Evolutionary conservation across 495 filamentous ascomycete genomes (phyloP).

Genomic region (Jackrogersella multiformis): DNA sequence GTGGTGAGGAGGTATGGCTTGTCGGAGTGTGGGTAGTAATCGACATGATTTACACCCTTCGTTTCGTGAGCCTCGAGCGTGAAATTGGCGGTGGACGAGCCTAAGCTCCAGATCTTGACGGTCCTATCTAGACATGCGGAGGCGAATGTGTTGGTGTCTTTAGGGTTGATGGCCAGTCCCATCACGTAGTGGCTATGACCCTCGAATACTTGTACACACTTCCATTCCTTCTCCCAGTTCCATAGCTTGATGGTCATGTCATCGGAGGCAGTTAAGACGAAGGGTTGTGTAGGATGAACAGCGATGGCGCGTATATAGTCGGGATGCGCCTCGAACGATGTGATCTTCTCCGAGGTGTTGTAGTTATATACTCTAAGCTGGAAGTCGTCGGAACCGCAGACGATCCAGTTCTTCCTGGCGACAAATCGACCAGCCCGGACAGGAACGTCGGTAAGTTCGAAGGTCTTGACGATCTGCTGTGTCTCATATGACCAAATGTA

Average conservation of each 20-base stretch:
- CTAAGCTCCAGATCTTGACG: slow-evolving; percentile 98
- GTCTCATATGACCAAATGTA: slow-evolving; percentile 99
- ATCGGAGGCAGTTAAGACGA: slow-evolving; percentile 96
- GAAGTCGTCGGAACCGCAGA: slow-evolving; percentile 98
- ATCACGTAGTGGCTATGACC: slow-evolving; percentile 99
- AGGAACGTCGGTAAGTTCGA: slow-evolving; percentile 98
- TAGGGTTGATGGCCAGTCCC: slow-evolving; percentile 99
- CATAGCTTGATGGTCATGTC: slow-evolving; percentile 99
- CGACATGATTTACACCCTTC: slow-evolving; percentile 97
- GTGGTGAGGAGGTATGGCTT: slow-evolving; percentile 98
- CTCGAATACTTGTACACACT: slow-evolving; percentile 97
- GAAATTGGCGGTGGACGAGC: slow-evolving; percentile 88
- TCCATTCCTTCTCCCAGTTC: slow-evolving; percentile 99
- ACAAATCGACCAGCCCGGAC: slow-evolving; percentile 97
- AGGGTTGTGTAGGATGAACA: slow-evolving; percentile 96
- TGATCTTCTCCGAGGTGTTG: slow-evolving; percentile 99
- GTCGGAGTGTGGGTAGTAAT: slow-evolving; percentile 95
- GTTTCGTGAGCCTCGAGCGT: slow-evolving; percentile 97
- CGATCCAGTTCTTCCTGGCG: slow-evolving; percentile 99
- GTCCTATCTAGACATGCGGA: slow-evolving; percentile 96
- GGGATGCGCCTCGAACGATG: slow-evolving; percentile 96
- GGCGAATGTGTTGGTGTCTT: slow-evolving; percentile 97
- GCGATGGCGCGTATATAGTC: slow-evolving; percentile 98
- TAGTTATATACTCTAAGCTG: slow-evolving; percentile 95
- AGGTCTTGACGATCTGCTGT: slow-evolving; percentile 97